phyloP scores from a whole-genome alignment of 2,329 filamentous ascomycete genomes.

The Epichloe sp. region DNA sequence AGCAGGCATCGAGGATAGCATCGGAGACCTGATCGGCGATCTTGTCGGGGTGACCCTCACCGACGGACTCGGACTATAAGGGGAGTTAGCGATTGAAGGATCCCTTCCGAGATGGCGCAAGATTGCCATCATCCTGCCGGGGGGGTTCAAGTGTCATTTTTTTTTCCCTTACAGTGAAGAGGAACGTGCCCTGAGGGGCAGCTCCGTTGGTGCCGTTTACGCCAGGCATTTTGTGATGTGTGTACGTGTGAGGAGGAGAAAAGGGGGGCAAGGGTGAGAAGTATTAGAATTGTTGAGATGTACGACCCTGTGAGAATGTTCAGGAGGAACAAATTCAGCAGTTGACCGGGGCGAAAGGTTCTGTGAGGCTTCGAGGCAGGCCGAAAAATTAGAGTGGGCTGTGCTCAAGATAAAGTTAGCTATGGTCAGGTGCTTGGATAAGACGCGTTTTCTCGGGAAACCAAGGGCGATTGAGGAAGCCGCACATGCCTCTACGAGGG shows the following conservation, averaged over 20 bases:
- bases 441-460: background rate
- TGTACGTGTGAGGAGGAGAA: conserved; percentile 10
- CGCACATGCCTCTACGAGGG: conserved; percentile 1
- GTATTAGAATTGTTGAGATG: background rate
- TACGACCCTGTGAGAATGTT: background rate
- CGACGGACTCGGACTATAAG: conserved; percentile 66
- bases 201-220: conserved; percentile 35
- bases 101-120: background rate
- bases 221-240: conserved; percentile 33
- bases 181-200: conserved; percentile 52
- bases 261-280: background rate
- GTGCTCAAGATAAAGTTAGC: background rate
- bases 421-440: background rate
- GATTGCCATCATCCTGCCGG: background rate
- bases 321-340: background rate
- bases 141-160: background rate
- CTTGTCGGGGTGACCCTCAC: conserved; percentile 90
- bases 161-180: conserved; percentile 55
- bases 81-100: conserved; percentile 10
- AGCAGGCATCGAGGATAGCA: conserved; percentile 95
- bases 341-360: background rate
- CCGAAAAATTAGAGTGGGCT: background rate
- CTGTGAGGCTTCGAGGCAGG: conserved; percentile 1
- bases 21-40: conserved; percentile 98
- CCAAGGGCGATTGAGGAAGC: background rate